These are phyloP conservation scores for Glycine tomentella DNA, from an alignment of 306 rosid genomes.

Conservation along the genomic window DNA sequence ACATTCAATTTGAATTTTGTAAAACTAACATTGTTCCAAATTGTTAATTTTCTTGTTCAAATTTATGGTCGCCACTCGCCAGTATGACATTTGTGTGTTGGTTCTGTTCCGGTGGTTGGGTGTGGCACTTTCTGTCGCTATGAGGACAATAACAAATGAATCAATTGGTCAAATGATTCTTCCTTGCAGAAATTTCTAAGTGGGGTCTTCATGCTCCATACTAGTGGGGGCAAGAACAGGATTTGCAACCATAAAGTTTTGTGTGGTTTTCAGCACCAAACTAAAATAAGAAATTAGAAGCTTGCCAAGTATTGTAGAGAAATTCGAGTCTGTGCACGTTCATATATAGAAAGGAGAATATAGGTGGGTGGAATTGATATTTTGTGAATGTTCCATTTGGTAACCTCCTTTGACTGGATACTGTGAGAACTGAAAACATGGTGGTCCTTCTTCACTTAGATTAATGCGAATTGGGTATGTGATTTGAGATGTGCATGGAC, in stretches of 20 bases:
- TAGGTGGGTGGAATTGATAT: background rate
- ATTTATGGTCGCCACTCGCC: conserved; percentile 26
- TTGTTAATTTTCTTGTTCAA: conserved; percentile 23
- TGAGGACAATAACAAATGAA: conserved; percentile 26
- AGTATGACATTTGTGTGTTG: conserved; percentile 21
- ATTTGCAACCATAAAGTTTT: conserved; percentile 34
- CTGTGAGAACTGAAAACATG: background rate
- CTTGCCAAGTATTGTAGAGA: background rate
- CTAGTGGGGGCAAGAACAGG: conserved; percentile 22
- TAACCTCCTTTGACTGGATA: conserved; percentile 1
- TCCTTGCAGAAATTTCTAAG: conserved; percentile 43
- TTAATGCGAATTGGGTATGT: background rate
- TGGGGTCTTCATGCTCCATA: conserved; percentile 57
- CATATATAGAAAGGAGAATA: conserved; percentile 11
- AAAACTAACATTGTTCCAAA: background rate
- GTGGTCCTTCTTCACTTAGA: background rate
- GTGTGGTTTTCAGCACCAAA: conserved; percentile 46
- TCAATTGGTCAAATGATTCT: conserved; percentile 57
- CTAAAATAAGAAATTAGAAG: conserved; percentile 38
- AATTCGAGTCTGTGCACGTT: conserved; percentile 9
- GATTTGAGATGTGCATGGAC: background rate
- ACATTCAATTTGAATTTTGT: background rate
- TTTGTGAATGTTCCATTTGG: background rate
- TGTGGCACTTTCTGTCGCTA: conserved; percentile 39
- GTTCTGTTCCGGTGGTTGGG: conserved; percentile 39